These are phyloP conservation scores for Astrothelium subdiscretum DNA, from an alignment of 495 filamentous ascomycete species.

Conservation along the genomic window DNA sequence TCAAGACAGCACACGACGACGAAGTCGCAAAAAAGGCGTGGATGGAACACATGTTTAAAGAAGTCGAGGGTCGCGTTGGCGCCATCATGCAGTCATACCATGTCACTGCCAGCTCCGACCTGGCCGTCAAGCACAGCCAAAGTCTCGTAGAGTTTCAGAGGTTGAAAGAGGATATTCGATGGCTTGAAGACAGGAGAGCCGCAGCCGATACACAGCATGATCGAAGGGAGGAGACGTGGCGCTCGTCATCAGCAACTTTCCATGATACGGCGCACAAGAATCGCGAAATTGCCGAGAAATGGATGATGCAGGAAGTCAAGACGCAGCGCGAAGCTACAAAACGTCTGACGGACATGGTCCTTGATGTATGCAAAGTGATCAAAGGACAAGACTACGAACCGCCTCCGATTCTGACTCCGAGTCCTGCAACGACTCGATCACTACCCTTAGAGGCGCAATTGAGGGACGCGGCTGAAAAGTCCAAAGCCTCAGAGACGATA, in stretches of 20 bases:
- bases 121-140: neutral
- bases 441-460: neutral
- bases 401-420: neutral
- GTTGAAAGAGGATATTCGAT: slow-evolving; percentile 17
- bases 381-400: neutral
- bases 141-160: neutral
- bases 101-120: neutral
- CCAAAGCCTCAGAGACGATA: neutral
- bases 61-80: neutral
- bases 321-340: slow-evolving; percentile 8
- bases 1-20: slow-evolving; percentile 3
- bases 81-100: slow-evolving; percentile 1
- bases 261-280: slow-evolving; percentile 21
- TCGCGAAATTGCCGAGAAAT: slow-evolving; percentile 21
- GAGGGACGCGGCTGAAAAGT: neutral
- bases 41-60: slow-evolving; percentile 2
- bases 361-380: neutral
- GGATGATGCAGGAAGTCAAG: slow-evolving; percentile 16
- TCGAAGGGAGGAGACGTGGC: slow-evolving; percentile 25
- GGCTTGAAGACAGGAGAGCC: slow-evolving; percentile 24
- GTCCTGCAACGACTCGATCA: neutral
- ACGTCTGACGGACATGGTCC: neutral
- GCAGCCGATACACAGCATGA: slow-evolving; percentile 19
- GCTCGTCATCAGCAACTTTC: slow-evolving; percentile 22
- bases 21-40: slow-evolving; percentile 1